These are phyloP conservation scores for Geotrichum fermentans DNA, from an alignment of 1,139 yeast genomes.

Conservation along the genomic window DNA sequence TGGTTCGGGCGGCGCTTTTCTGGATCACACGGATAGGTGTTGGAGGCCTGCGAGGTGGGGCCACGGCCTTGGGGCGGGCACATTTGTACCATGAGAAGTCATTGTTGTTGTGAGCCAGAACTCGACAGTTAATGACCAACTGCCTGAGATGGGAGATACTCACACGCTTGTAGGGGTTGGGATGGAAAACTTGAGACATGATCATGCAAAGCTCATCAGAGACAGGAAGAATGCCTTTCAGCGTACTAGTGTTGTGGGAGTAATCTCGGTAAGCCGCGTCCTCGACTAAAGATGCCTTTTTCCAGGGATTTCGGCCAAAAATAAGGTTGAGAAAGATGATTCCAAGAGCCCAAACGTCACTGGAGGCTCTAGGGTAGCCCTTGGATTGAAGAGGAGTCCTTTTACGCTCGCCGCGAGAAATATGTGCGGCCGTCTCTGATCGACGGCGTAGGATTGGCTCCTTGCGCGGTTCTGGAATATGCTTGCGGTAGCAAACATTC, in stretches of 20 bases:
- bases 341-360: slow-evolving; percentile 84
- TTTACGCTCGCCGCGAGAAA: slow-evolving; percentile 1
- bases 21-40: background rate
- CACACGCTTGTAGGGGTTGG: slow-evolving; percentile 63
- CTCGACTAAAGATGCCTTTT: slow-evolving; percentile 60
- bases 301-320: slow-evolving; percentile 90
- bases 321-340: slow-evolving; percentile 73
- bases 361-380: slow-evolving; percentile 20
- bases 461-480: background rate
- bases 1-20: background rate
- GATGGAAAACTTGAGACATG: slow-evolving; percentile 50
- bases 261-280: slow-evolving; percentile 54
- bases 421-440: slow-evolving; percentile 1
- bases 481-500: slow-evolving; percentile 36
- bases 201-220: slow-evolving; percentile 56
- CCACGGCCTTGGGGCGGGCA: background rate
- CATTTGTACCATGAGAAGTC: slow-evolving; percentile 19
- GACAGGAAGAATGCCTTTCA: slow-evolving; percentile 62
- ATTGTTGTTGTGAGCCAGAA: slow-evolving; percentile 5
- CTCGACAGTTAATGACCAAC: slow-evolving; percentile 25
- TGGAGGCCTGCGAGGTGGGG: background rate
- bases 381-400: slow-evolving; percentile 17
- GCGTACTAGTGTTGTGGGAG: slow-evolving; percentile 45
- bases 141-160: slow-evolving; percentile 44
- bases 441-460: background rate